A percentile compares a stretch with the other conserved stretches of the same genome.
Evolutionary conservation across 2,329 filamentous ascomycete genomes (phyloP).

Genomic region (Ophioceras dolichostomum): DNA sequence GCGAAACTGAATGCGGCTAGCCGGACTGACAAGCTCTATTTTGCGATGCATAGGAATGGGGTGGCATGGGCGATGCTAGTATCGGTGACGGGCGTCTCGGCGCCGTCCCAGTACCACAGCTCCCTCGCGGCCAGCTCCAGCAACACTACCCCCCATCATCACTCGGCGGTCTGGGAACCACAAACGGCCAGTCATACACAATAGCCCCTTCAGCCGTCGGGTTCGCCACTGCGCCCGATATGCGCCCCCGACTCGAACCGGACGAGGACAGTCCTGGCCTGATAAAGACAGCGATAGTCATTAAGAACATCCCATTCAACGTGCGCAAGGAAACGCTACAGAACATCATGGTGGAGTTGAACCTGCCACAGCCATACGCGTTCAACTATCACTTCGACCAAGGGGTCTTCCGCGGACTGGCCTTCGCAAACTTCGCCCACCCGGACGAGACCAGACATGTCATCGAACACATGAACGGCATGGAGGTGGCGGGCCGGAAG

Average conservation of each 20-base stretch:
- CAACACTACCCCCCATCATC: not conserved
- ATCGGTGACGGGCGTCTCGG: too few relatives aligned
- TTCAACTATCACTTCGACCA: slow-evolving; percentile 99
- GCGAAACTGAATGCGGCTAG: too few relatives aligned
- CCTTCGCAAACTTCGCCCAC: slow-evolving; percentile 97
- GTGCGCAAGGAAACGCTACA: slow-evolving; percentile 95
- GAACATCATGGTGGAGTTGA: slow-evolving; percentile 85
- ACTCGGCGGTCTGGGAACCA: not conserved
- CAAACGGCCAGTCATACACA: slow-evolving; percentile 2
- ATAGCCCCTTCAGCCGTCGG: slow-evolving; percentile 9
- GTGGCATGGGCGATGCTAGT: slow-evolving; percentile 4
- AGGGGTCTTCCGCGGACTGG: slow-evolving; percentile 87
- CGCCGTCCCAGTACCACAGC: slow-evolving; percentile 6
- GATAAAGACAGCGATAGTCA: slow-evolving; percentile 95
- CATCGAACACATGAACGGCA: slow-evolving; percentile 88
- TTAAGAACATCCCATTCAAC: slow-evolving; percentile 98
- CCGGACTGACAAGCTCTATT: too few relatives aligned
- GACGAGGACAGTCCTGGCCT: slow-evolving; percentile 63
- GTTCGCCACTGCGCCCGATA: slow-evolving; percentile 23
- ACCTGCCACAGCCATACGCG: slow-evolving; percentile 87
- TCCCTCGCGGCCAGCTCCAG: slow-evolving; percentile 8
- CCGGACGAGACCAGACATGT: slow-evolving; percentile 86
- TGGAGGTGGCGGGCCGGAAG: slow-evolving; percentile 90
- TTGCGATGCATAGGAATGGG: slow-evolving; percentile 8
- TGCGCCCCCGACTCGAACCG: slow-evolving; percentile 26